phyloP scores from a whole-genome alignment of 192 early-diverging fungal species.

The Podila epicladia region DNA sequence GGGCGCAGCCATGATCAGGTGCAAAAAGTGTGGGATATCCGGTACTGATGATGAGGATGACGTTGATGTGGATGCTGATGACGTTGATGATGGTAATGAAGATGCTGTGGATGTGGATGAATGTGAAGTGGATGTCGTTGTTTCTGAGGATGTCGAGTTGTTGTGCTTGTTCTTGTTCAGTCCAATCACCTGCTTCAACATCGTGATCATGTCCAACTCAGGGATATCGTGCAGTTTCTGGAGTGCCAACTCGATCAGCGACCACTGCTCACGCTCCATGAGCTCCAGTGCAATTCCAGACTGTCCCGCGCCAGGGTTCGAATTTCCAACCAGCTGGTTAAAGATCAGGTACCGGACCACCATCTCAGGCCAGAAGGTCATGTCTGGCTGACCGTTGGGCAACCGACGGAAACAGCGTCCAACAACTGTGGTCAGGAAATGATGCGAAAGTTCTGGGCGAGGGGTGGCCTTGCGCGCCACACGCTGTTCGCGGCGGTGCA shows the following conservation, averaged over 20 bases:
- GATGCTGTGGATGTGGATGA: conserved; percentile 5
- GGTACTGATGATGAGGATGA: conserved; percentile 8
- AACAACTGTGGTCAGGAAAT: conserved; percentile 44
- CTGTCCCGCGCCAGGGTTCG: conserved; percentile 47
- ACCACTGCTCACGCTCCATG: conserved; percentile 58
- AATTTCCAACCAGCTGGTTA: conserved; percentile 47
- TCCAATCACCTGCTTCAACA: conserved; percentile 53
- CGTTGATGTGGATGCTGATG: conserved; percentile 7
- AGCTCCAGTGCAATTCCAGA: conserved; percentile 47
- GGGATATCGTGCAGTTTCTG: conserved; percentile 58
- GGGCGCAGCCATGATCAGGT: conserved; percentile 51
- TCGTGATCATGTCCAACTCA: conserved; percentile 53
- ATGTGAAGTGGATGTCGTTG: neutral
- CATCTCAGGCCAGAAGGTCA: conserved; percentile 52
- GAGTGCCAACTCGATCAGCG: conserved; percentile 52
- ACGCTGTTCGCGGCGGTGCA: conserved; percentile 18
- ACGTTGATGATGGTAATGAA: neutral
- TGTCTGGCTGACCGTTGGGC: conserved; percentile 41
- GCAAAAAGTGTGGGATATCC: conserved; percentile 32
- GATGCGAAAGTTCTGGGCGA: conserved; percentile 52
- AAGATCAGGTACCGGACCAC: conserved; percentile 51
- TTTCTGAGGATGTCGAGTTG: neutral
- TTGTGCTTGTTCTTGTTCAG: conserved; percentile 34
- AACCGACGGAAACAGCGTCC: conserved; percentile 37
- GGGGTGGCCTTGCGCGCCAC: conserved; percentile 25